Evolutionary conservation across 2,329 filamentous ascomycete genomes (phyloP), one percentile per base, ranked within the genome.

Genomic region (Rosellinia necatrix): DNA sequence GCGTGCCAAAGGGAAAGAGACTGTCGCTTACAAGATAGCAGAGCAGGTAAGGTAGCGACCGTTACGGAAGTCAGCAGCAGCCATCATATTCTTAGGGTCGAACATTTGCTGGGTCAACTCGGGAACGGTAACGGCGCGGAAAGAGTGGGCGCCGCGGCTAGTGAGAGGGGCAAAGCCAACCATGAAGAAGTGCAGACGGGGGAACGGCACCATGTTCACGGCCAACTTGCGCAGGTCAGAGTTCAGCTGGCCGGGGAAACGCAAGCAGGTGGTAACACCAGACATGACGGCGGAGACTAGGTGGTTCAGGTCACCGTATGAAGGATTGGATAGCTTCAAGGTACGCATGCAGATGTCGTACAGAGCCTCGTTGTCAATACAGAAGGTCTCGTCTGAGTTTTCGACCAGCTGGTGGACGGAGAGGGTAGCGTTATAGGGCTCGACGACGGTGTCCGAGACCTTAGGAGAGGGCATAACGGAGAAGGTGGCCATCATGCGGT

Each of bases 61-160:
- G 79, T 97, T 99, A 73, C 94, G 91, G 92, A 99, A 99, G 83
- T 99, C 94, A 64, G 92, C 96, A 66, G 94, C 94, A 81, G 94
- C 94, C 94, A 99, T 99, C 93, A 99, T 99, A 89, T 99, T 99
- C 92, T 97, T 99, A 73, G 94, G 93, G 84, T 99, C 94, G 84
- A 96, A 99, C 92, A 99, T 97, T 81, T 99, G 94, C 84, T 99
- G 94, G 72, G 94, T 97, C 77, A 99, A 86, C 85, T 99, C 94
- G 56, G 94, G 93, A 61, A 99, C 94, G 73, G 89, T 92, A 78
- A 97, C 90, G 67, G 94, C 93, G 75, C 94, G 94, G 93, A 97
- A 99, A 69, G 90, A 91, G 85, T 96, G 79, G 67, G 93, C 89
- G 71, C 88, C 87, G 78, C 89, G 88, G 80, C 91, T 96, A 77